Evolutionary conservation across 2,329 filamentous ascomycete genomes (phyloP), one percentile per base, ranked within the genome.

Genomic region (Xylariales sp.): DNA sequence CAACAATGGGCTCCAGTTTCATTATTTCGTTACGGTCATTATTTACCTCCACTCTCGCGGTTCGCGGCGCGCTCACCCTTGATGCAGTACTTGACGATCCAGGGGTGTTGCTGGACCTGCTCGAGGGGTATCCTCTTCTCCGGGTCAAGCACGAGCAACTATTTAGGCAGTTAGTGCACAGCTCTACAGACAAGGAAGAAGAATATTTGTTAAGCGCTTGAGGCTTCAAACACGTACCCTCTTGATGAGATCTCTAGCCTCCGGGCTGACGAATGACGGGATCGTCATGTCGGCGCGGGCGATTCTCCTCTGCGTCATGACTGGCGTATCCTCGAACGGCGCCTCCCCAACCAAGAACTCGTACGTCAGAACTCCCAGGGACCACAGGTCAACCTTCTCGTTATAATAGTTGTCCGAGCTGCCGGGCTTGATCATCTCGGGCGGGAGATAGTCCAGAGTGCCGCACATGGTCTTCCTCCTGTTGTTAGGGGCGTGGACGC

Each of bases 311-410:
- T 95, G 89, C 18, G 93, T 98, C 87, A 95, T 95, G 45, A 91
- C 79, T 5, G 88, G 88, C 3, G 88, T 93, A 55, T 97, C 93
- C 63, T 98, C 93, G 54, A 98, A 98, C 1, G 93, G 93, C 13
- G 93, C 93, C 68, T 96, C 89, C 43, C 93, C 93, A 23, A 95
- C 88, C 42, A 98, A 66, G 54, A 98, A 98, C 65, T 98, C 93
- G 54, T 97, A 98, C 3, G 85, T 95, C 63, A 98, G 64, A 16
- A 97, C 93, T 17, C 93, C 93, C 54, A 98, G 69, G 57, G 87
- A 93, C 93, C 93, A 98, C 44, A 97, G 67, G 59, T 98, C 93
- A 21, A 98, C 88, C 69, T 96, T 97, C 59, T 96, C 90, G 42
- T 79, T 86, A 66, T 97, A 97, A 57, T 76, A 94, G 66, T 93